phyloP scores from a whole-genome alignment of 1,284 basidiomycete species.

The Ceratobasidium sp. region DNA sequence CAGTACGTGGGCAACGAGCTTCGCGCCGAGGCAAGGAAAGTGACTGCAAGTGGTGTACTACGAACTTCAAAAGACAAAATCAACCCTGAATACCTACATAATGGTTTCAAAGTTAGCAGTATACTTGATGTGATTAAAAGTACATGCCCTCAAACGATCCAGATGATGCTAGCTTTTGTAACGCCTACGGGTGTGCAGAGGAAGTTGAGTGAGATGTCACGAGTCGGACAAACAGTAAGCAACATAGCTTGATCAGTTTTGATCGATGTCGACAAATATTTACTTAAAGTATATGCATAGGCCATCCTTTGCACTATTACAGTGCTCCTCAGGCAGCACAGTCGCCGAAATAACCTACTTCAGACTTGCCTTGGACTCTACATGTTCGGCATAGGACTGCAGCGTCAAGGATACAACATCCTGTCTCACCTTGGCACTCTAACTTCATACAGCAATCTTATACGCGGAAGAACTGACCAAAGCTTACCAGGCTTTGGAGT shows the following conservation, averaged over 20 bases:
- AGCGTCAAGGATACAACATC: slow-evolving; percentile 48
- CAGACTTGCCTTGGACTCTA: slow-evolving; percentile 49
- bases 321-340: slow-evolving; percentile 47
- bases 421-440: slow-evolving; percentile 46
- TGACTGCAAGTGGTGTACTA: not conserved
- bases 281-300: not conserved
- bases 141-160: not conserved
- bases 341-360: slow-evolving; percentile 48
- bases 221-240: not conserved
- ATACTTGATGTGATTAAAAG: not conserved
- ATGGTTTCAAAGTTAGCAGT: not conserved
- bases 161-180: slow-evolving; percentile 6
- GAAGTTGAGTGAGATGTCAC: slow-evolving; percentile 2
- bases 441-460: slow-evolving; percentile 47
- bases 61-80: not conserved
- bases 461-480: not conserved
- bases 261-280: not conserved
- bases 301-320: not conserved
- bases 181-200: not conserved
- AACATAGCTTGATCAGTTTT: not conserved
- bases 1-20: not conserved
- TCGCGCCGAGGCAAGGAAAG: not conserved
- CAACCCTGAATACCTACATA: slow-evolving; percentile 1
- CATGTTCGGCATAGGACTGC: slow-evolving; percentile 49
- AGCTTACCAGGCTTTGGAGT: not conserved